Conservation (phyloP, 129 eudicot species). For the Oenanthe sinensis region DNA sequence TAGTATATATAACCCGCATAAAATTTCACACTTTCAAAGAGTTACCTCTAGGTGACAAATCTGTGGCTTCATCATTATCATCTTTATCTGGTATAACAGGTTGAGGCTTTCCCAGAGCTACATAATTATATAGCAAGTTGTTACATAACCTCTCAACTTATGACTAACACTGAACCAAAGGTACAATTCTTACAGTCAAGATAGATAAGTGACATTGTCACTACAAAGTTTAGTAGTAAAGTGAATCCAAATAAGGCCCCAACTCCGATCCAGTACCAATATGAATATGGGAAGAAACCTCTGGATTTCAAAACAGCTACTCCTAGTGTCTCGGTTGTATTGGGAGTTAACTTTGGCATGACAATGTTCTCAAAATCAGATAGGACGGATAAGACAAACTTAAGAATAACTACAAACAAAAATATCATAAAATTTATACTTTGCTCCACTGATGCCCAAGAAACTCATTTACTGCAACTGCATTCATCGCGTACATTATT, state of each 20-base stretch:
- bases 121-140: slow-evolving; percentile 9
- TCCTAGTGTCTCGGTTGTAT: slow-evolving; percentile 32
- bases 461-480: slow-evolving; percentile 45
- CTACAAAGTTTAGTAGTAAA: slow-evolving; percentile 36
- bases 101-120: slow-evolving; percentile 60
- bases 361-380: neutral
- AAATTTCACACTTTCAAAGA: neutral
- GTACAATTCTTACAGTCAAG: slow-evolving; percentile 42
- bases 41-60: slow-evolving; percentile 19
- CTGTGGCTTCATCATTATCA: slow-evolving; percentile 19
- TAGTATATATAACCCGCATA: neutral
- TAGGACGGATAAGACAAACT: neutral
- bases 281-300: slow-evolving; percentile 43
- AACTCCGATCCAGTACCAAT: slow-evolving; percentile 71
- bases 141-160: slow-evolving; percentile 6
- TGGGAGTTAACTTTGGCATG: slow-evolving; percentile 15
- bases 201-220: slow-evolving; percentile 35
- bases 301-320: slow-evolving; percentile 33
- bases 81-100: slow-evolving; percentile 29
- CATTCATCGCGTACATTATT: slow-evolving; percentile 57
- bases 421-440: slow-evolving; percentile 3
- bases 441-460: slow-evolving; percentile 45
- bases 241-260: slow-evolving; percentile 46
- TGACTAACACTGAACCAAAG: neutral
- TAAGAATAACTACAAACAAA: neutral